Base-by-base conservation (phyloP, 805 yeast genomes). In the Ogataea neopini region DNA sequence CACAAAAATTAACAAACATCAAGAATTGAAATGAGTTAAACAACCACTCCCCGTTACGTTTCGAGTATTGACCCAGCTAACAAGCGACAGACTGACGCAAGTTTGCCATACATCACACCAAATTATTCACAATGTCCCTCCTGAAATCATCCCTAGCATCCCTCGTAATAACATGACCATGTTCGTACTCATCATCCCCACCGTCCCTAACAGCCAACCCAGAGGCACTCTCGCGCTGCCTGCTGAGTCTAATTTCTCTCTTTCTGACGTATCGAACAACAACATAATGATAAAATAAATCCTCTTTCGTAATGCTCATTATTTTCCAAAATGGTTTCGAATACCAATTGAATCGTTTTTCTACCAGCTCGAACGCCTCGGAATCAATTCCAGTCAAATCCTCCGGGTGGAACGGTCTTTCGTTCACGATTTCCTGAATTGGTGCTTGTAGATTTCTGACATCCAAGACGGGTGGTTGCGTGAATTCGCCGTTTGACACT, bases 281-380 rank as follows among this genome's bases (percentile, higher is more conserved):
- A 25, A 81, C 80, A 13, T 77, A 79, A 69, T 80, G 76, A 60
- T 79, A 70, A 57, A 72, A 74, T 44, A 83, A 54, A 50, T 83
- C 81, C 7, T 61, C 54, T 41, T 58, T 68, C 2, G 73, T 56
- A 29, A 83, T 70, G 1, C 86, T 85, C 83, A 83, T 78, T 4
- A 78, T 20, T 33, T 60, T 62, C 85, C 86, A 83, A 60, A 78
- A 78, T 0, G 75, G 23, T 13, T 50, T 54, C 56, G 61, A 67
- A 20, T 47, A 35, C 58, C 67, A 63, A 18, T 43, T 50, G 40
- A 45, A 57, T 50, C 43, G 48, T 28, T 50, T 44, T 13, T 64
- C 55, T 4, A 81, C 72, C 3, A 63, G 52, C 23, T 65, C 67
- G 25, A 60, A 68, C 0, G 84, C 86, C 13, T 61, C 52, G 8